These are phyloP conservation scores for Lyophyllum semitale DNA, from an alignment of 768 basidiomycete genomes.

Conservation along the genomic window DNA sequence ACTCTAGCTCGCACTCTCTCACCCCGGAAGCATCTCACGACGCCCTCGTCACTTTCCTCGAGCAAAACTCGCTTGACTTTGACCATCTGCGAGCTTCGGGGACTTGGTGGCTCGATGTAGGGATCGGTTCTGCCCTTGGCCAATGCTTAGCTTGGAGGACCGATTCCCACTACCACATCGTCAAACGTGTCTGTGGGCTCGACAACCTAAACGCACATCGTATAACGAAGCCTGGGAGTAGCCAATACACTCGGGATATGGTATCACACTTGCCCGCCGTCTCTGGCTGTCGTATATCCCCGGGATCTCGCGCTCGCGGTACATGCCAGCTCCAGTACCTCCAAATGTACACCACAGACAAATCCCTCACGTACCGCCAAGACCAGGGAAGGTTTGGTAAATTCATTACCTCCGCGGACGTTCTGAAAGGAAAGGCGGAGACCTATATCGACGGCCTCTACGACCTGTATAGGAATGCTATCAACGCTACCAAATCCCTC, in stretches of 20 bases:
- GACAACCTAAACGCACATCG: conserved; percentile 13
- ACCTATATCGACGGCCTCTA: conserved; percentile 18
- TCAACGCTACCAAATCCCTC: conserved; percentile 12
- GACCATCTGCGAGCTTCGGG: neutral
- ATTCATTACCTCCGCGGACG: conserved; percentile 15
- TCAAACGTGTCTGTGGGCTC: conserved; percentile 16
- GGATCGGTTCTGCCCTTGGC: conserved; percentile 15
- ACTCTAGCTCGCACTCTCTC: neutral
- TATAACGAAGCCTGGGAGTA: conserved; percentile 22
- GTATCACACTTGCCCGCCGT: conserved; percentile 27
- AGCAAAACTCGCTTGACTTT: neutral
- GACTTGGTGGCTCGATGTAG: conserved; percentile 32
- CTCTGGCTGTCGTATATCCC: conserved; percentile 30
- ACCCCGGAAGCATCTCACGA: too few species aligned
- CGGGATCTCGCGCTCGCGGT: conserved; percentile 20
- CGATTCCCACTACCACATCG: conserved; percentile 23
- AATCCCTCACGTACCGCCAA: conserved; percentile 24
- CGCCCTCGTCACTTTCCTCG: neutral
- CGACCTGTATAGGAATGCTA: conserved; percentile 20
- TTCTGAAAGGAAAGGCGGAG: conserved; percentile 11
- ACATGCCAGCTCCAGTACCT: conserved; percentile 21
- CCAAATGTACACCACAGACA: conserved; percentile 36
- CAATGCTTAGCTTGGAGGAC: conserved; percentile 34
- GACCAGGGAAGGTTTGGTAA: conserved; percentile 21
- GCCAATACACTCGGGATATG: conserved; percentile 25